Base-by-base conservation (phyloP, 1,139 yeast species). In the Candida sanyaensis region DNA sequence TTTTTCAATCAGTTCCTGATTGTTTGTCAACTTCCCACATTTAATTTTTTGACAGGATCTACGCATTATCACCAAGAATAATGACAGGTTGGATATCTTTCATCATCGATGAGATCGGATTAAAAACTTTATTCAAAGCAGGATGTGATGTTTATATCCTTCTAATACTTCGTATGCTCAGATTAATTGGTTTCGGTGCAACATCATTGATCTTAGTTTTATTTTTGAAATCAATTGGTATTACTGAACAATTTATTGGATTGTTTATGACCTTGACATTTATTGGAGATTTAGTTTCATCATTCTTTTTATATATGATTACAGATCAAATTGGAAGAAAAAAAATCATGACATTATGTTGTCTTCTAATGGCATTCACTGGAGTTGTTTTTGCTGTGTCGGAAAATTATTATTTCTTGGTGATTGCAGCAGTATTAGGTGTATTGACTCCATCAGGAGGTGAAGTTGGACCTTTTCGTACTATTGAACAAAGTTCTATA, bases 271-370 rank as follows among this genome's bases (percentile, higher is more conserved):
- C 96, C 0, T 68, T 85, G 48, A 90, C 97, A 0, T 69, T 90
- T 54, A 63, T 85, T 2, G 97, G 97, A 1, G 97, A 90, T 61
- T 88, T 91, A 0, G 48, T 80, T 0, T 74, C 90, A 11, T 88
- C 96, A 6, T 86, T 85, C 61, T 48, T 80, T 33, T 69, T 90
- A 48, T 87, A 96, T 0, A 84, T 92, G 86, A 77, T 86, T 60
- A 91, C 96, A 0, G 95, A 88, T 55, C 56, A 60, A n/a, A 67
- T 87, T 47, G 97, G 97, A 4, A 59, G 77, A 33, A 61, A 62
- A 42, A 57, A 56, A 29, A 57, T 67, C 8, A 60, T 72, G 57
- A 47, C 63, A 6, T 47, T 63, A 2, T 66, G 73, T 46, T 65
- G 68, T 10, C 39, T 59, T 2, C 44, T 60, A 3, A 69, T 72